phyloP scores from a whole-genome alignment of 106 monocot genomes.

The Phalaenopsis equestris region DNA sequence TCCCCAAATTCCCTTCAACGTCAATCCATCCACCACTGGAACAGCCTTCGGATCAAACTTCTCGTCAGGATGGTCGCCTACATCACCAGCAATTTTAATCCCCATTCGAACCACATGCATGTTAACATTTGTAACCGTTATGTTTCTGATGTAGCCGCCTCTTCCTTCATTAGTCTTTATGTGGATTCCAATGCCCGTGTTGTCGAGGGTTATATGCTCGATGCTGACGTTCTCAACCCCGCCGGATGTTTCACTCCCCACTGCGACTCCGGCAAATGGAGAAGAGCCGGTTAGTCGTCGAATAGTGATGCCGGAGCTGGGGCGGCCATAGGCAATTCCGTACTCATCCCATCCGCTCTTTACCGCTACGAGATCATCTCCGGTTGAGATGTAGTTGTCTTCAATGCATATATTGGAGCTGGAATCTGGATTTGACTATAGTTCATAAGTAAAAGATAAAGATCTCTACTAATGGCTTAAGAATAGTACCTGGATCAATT shows the following conservation, averaged over 20 bases:
- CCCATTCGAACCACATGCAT: conserved; percentile 26
- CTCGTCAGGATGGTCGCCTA: conserved; percentile 34
- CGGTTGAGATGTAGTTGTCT: conserved; percentile 32
- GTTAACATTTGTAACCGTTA: conserved; percentile 24
- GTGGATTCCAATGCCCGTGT: conserved; percentile 23
- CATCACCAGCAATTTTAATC: conserved; percentile 21
- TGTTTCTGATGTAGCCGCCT: conserved; percentile 31
- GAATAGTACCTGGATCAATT: conserved; percentile 24
- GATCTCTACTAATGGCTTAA: background rate
- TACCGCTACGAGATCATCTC: conserved; percentile 30
- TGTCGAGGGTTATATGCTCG: conserved; percentile 12
- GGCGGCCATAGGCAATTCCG: conserved; percentile 28
- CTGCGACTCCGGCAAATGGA: conserved; percentile 30
- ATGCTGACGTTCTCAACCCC: conserved; percentile 18
- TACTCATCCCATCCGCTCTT: conserved; percentile 51
- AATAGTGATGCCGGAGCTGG: conserved; percentile 28
- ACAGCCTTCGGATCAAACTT: conserved; percentile 24
- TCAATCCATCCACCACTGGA: conserved; percentile 24
- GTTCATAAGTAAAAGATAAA: background rate
- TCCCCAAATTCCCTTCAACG: conserved; percentile 29
- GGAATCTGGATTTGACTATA: conserved; percentile 21
- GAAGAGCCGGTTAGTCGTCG: conserved; percentile 26
- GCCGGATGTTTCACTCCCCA: conserved; percentile 24
- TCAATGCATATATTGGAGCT: conserved; percentile 39
- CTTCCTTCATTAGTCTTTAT: conserved; percentile 26